Conservation (phyloP, 345 rosid genomes). For the Eucalyptus microcorys region DNA sequence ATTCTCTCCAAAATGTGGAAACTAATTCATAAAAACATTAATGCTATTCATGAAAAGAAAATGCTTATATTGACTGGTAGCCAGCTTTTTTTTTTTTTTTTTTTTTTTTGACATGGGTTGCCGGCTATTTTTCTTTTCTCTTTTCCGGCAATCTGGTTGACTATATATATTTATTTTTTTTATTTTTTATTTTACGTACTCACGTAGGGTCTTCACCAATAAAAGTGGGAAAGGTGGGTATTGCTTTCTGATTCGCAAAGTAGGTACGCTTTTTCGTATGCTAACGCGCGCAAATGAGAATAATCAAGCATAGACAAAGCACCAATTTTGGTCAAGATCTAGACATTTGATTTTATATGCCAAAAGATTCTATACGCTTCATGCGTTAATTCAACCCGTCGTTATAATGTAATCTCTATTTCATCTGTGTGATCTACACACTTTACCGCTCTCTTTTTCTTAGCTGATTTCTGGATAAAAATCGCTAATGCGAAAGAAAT, state of each 20-base stretch:
- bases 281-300: not conserved
- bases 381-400: rapidly evolving
- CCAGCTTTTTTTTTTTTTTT: too few relatives aligned
- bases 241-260: not conserved
- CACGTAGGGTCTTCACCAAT: not conserved
- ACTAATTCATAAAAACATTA: not conserved
- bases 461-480: not conserved
- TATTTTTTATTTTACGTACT: too few relatives aligned
- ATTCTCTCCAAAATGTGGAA: not conserved
- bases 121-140: not conserved
- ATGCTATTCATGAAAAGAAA: not conserved
- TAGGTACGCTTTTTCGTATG: not conserved
- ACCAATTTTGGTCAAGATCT: not conserved
- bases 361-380: not conserved
- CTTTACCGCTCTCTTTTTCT: not conserved
- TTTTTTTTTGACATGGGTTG: not conserved
- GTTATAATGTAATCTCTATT: not conserved
- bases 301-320: not conserved
- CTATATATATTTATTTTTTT: too few relatives aligned
- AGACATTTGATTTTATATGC: not conserved
- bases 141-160: not conserved
- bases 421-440: not conserved
- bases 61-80: not conserved
- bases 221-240: not conserved
- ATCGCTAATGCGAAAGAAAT: not conserved